These are phyloP conservation scores for Hymenoscyphus infarciens DNA, from an alignment of 2,329 filamentous ascomycete genomes.

Conservation along the genomic window DNA sequence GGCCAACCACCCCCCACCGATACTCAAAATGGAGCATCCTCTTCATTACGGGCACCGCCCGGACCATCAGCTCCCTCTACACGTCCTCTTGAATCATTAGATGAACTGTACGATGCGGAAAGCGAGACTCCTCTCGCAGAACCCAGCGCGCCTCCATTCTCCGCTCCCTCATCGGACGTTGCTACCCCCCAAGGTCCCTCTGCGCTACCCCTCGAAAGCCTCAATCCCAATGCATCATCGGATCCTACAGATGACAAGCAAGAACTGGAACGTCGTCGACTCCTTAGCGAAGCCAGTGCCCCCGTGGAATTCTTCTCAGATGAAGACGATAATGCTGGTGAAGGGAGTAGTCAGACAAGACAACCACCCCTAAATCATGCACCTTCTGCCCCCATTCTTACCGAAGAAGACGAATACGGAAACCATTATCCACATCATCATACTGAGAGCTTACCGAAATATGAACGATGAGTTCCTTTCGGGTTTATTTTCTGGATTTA, in stretches of 20 bases:
- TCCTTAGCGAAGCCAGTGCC: constrained; percentile 51
- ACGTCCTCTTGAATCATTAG: constrained; percentile 37
- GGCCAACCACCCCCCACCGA: constrained; percentile 63
- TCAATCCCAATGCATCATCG: constrained; percentile 21
- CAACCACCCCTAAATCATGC: constrained; percentile 27
- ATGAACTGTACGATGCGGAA: constrained; percentile 51
- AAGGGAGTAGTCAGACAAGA: constrained; percentile 26
- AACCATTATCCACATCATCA: constrained; percentile 22
- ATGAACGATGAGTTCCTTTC: constrained; percentile 29
- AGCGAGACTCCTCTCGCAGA: constrained; percentile 34
- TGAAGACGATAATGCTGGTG: constrained; percentile 33
- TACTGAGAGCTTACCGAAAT: constrained; percentile 32
- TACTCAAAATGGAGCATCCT: constrained; percentile 41
- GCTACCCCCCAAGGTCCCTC: constrained; percentile 16
- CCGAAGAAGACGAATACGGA: constrained; percentile 51
- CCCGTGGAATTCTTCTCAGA: constrained; percentile 53
- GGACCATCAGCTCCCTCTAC: constrained; percentile 43
- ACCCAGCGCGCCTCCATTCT: constrained; percentile 19
- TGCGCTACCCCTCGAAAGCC: constrained; percentile 26
- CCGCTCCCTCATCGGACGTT: constrained; percentile 12
- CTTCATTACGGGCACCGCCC: constrained; percentile 36
- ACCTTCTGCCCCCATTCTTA: constrained; percentile 57
- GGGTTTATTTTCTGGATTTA: neutral
- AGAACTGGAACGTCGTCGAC: constrained; percentile 57
- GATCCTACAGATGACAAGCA: constrained; percentile 62